A percentile compares a stretch with the other conserved stretches of the same genome.
phyloP scores from a whole-genome alignment of 2,329 filamentous ascomycete genomes.

The Fusarium foetens region DNA sequence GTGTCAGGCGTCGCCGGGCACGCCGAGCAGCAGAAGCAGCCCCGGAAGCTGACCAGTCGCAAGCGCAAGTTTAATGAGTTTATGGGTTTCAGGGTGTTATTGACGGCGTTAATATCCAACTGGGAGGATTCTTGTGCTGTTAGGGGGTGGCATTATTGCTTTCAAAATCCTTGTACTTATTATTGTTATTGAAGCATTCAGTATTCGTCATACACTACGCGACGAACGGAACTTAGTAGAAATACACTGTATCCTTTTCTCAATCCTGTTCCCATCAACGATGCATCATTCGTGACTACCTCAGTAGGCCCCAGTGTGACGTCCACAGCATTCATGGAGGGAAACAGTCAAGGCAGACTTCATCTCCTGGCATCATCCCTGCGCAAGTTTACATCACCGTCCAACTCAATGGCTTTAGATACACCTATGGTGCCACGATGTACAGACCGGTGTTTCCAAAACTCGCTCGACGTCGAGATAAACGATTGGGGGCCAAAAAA shows the following conservation, averaged over 20 bases:
- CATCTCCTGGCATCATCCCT: constrained; percentile 45
- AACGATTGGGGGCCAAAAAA: constrained; percentile 7
- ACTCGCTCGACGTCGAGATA: constrained; percentile 33
- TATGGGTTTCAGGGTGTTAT: constrained; percentile 10
- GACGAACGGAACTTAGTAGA: not conserved
- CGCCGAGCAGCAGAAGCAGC: not conserved
- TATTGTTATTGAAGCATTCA: not conserved
- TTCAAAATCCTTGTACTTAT: not conserved
- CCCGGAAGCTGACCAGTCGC: not conserved
- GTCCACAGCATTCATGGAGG: not conserved
- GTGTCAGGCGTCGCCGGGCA: not conserved
- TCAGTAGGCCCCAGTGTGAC: not conserved
- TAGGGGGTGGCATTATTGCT: constrained; percentile 1
- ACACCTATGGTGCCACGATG: constrained; percentile 14
- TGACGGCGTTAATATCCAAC: constrained; percentile 23
- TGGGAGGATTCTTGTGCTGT: not conserved
- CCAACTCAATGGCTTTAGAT: constrained; percentile 1
- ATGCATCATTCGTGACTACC: not conserved
- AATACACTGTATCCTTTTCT: not conserved
- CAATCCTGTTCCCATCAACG: not conserved
- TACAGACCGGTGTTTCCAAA: constrained; percentile 56
- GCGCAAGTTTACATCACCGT: constrained; percentile 66
- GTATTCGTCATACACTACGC: not conserved
- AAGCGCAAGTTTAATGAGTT: not conserved
- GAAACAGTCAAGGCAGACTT: not conserved